Evolutionary conservation across 2,329 filamentous ascomycete species (phyloP).

Genomic region (Pseudocercospora pini-densiflorae): DNA sequence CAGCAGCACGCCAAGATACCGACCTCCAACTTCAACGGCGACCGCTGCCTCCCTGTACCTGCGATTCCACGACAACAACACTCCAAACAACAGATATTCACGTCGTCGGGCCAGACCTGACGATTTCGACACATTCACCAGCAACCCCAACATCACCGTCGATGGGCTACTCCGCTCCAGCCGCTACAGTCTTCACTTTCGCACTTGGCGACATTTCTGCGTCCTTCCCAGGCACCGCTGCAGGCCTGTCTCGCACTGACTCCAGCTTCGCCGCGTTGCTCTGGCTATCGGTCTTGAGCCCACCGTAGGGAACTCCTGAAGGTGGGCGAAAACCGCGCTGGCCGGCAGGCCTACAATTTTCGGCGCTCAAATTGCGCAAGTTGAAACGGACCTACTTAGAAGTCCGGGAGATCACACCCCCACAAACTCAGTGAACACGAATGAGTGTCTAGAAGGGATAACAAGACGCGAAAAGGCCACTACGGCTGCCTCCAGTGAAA

Average conservation of each 20-base stretch:
- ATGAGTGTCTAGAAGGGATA: neutral
- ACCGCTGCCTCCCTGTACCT: neutral
- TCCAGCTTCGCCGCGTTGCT: slow-evolving; percentile 54
- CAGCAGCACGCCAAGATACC: neutral
- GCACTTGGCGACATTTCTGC: slow-evolving; percentile 42
- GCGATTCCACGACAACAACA: slow-evolving; percentile 1
- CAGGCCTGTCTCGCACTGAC: slow-evolving; percentile 45
- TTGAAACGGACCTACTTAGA: neutral
- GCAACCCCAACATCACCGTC: slow-evolving; percentile 4
- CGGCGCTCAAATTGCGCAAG: neutral
- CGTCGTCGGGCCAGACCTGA: slow-evolving; percentile 8
- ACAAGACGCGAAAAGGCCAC: neutral
- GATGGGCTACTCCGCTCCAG: slow-evolving; percentile 50
- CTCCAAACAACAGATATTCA: neutral
- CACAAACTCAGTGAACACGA: neutral
- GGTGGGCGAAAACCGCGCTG: slow-evolving; percentile 54
- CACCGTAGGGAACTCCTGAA: slow-evolving; percentile 50
- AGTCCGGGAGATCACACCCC: neutral
- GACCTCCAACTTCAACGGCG: slow-evolving; percentile 1
- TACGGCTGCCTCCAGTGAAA: slow-evolving; percentile 2
- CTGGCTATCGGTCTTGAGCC: slow-evolving; percentile 54
- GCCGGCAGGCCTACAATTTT: slow-evolving; percentile 1
- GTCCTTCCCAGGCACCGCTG: slow-evolving; percentile 38
- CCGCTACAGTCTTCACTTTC: slow-evolving; percentile 39
- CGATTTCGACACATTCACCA: slow-evolving; percentile 8